Evolutionary conservation across 169 alveolate species (phyloP).

Genomic region (Ichthyophthirius multifiliis): DNA sequence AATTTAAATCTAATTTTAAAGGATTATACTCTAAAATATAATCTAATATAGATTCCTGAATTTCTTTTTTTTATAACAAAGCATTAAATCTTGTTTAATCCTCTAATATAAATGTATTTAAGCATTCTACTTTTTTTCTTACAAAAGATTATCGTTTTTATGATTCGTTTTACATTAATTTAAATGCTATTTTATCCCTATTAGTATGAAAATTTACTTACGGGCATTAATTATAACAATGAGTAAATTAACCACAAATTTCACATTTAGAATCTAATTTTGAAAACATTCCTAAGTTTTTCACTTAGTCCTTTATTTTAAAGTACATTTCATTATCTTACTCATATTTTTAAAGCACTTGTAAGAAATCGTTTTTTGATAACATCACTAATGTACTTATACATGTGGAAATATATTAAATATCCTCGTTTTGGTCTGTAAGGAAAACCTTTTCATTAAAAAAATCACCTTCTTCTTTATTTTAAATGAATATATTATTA

Average conservation of each 20-base stretch:
- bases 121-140: no score
- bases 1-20: no score
- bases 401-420: background rate
- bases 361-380: slow-evolving; percentile 19
- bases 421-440: background rate
- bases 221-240: background rate
- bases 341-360: slow-evolving; percentile 11
- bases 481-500: background rate
- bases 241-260: slow-evolving; percentile 6
- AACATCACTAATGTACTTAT: background rate
- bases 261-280: slow-evolving; percentile 20
- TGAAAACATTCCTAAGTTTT: background rate
- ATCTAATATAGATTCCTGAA: no score
- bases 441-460: background rate
- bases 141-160: no score
- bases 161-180: no score
- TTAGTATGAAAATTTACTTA: background rate
- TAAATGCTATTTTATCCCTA: background rate
- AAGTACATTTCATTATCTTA: slow-evolving; percentile 31
- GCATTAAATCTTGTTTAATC: no score
- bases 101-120: no score
- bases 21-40: no score
- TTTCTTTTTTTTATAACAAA: no score
- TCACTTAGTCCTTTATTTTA: slow-evolving; percentile 11
- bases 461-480: background rate